A percentile compares a stretch with the other conserved stretches of the same genome.
These are phyloP conservation scores for Kwoniella sp. DNA, from an alignment of 768 basidiomycete genomes.

Conservation along the genomic window DNA sequence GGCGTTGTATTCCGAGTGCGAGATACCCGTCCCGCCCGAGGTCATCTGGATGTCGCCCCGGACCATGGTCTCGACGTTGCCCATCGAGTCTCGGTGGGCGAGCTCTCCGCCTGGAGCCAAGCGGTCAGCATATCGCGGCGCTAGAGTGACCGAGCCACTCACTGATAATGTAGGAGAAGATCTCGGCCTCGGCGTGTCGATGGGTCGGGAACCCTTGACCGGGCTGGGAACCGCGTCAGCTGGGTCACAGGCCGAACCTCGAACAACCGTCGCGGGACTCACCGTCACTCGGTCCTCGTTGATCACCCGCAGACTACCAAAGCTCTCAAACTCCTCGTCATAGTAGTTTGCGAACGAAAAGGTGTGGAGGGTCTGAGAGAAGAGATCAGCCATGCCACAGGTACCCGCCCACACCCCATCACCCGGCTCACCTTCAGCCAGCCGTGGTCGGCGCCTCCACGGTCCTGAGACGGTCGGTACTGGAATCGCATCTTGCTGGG, in stretches of 20 bases:
- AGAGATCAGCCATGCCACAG: conserved; percentile 2
- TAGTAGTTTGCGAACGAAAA: conserved; percentile 58
- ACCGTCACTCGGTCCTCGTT: conserved; percentile 60
- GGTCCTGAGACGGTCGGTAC: conserved; percentile 59
- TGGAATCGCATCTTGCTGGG: conserved; percentile 30
- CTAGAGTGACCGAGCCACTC: conserved; percentile 64
- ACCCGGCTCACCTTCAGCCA: conserved; percentile 80
- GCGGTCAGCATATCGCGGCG: background rate
- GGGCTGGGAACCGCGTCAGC: conserved; percentile 43
- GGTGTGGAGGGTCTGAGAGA: conserved; percentile 33
- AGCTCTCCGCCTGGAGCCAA: conserved; percentile 36
- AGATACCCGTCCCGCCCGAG: conserved; percentile 84
- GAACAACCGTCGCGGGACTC: conserved; percentile 10
- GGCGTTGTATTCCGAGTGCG: conserved; percentile 66
- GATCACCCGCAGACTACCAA: conserved; percentile 76
- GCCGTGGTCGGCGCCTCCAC: conserved; percentile 71
- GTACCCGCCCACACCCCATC: no score
- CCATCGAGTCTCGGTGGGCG: conserved; percentile 76
- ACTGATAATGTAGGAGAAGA: conserved; percentile 78
- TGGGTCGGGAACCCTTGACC: conserved; percentile 72
- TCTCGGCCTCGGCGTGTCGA: conserved; percentile 75
- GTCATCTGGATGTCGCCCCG: conserved; percentile 89
- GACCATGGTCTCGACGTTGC: conserved; percentile 80
- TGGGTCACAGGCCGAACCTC: background rate
- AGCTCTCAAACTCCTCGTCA: conserved; percentile 58